Percentiles rank a stretch among this genome's conserved stretches.
Evolutionary conservation across 2,329 filamentous ascomycete genomes (phyloP).

Genomic region (Podosphaera leucotricha): DNA sequence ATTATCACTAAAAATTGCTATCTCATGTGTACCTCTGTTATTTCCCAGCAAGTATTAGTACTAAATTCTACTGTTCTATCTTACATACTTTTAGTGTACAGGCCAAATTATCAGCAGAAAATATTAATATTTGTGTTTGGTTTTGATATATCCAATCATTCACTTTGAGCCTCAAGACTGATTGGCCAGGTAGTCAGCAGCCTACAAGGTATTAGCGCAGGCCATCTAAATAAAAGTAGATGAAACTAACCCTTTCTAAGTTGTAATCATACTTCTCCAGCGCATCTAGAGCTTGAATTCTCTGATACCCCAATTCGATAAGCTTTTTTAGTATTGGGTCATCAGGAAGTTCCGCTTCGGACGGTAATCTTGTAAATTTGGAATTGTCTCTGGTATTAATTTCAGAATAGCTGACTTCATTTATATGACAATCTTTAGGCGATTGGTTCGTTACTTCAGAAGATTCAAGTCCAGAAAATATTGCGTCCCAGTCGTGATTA

Average conservation of each 20-base stretch:
- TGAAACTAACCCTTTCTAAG: slow-evolving; percentile 56
- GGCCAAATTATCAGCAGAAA: neutral
- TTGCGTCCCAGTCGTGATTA: slow-evolving; percentile 77
- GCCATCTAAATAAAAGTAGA: neutral
- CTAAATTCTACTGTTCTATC: too few species aligned
- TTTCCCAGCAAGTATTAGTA: too few species aligned
- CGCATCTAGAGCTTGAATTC: slow-evolving; percentile 50
- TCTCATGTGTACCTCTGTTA: too few species aligned
- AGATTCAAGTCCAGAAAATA: slow-evolving; percentile 58
- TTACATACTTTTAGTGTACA: too few species aligned
- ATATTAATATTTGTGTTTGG: neutral
- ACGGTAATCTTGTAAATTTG: slow-evolving; percentile 19
- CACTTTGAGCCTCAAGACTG: slow-evolving; percentile 8
- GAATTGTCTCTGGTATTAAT: neutral
- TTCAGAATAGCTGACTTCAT: neutral
- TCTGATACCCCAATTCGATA: slow-evolving; percentile 69
- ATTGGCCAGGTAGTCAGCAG: slow-evolving; percentile 16
- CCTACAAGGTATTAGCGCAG: slow-evolving; percentile 8
- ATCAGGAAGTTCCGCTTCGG: slow-evolving; percentile 56
- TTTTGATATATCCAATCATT: neutral
- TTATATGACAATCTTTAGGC: neutral
- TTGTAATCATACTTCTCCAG: slow-evolving; percentile 94
- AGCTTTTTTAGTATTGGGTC: slow-evolving; percentile 79
- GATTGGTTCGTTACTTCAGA: slow-evolving; percentile 3
- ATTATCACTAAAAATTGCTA: too few species aligned